A percentile compares a stretch with the other conserved stretches of the same genome.
phyloP scores from a whole-genome alignment of 768 basidiomycete genomes.

The Tylopilus balloui region DNA sequence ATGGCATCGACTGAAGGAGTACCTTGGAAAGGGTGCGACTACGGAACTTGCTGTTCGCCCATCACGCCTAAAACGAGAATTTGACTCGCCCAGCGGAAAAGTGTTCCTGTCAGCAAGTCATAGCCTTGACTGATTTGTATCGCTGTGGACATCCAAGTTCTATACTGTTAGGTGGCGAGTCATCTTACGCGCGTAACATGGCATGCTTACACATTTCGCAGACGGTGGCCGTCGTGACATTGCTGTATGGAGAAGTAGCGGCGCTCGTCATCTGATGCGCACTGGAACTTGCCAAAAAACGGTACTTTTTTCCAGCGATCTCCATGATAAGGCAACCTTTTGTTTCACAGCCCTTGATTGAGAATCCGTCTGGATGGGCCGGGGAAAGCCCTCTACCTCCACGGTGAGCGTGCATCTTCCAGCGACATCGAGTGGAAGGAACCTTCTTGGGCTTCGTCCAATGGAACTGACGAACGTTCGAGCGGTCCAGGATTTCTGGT shows the following conservation, averaged over 20 bases:
- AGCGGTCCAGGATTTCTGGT: not conserved
- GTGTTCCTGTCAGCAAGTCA: constrained; percentile 9
- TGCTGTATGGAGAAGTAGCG: constrained; percentile 5
- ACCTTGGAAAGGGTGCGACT: not conserved
- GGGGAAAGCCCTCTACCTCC: constrained; percentile 9
- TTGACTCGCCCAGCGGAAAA: not conserved
- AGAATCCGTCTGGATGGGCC: not conserved
- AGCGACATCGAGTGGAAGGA: not conserved
- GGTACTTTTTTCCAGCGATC: constrained; percentile 3
- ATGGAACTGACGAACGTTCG: constrained; percentile 5
- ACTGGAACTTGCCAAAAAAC: not conserved
- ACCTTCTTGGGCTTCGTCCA: not conserved
- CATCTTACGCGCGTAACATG: not conserved
- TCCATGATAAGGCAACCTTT: constrained; percentile 7
- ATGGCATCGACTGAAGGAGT: not conserved
- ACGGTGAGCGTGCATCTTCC: not conserved
- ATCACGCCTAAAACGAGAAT: constrained; percentile 1
- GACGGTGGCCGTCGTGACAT: not conserved
- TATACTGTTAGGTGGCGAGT: constrained; percentile 1
- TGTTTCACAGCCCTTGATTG: constrained; percentile 8
- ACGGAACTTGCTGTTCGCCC: not conserved
- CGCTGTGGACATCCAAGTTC: not conserved
- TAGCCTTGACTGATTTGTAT: constrained; percentile 15
- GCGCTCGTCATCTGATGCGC: constrained; percentile 4
- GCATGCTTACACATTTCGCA: not conserved